Conservation (phyloP, 1,284 basidiomycete species). For the Ustilago tritici region DNA sequence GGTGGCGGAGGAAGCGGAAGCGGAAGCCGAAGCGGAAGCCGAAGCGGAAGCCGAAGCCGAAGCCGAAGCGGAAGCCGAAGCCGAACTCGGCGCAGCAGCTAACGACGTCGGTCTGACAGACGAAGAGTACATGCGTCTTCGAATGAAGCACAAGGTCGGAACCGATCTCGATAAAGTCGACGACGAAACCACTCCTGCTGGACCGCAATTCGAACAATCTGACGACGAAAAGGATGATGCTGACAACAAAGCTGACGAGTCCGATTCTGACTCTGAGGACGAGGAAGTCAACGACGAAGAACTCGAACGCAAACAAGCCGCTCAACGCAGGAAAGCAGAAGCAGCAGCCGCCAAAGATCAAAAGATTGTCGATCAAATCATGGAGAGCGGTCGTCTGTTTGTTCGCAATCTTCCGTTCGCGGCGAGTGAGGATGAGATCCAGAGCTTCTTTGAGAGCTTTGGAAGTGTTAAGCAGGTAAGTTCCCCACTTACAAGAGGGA, state of each 20-base stretch:
- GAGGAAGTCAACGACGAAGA: conserved; percentile 40
- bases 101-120: conserved; percentile 66
- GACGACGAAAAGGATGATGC: conserved; percentile 56
- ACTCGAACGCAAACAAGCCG: conserved; percentile 36
- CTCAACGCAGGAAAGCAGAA: conserved; percentile 43
- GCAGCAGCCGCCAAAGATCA: conserved; percentile 52
- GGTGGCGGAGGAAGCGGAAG: conserved; percentile 25
- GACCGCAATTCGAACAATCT: conserved; percentile 63
- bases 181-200: conserved; percentile 4
- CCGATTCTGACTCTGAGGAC: conserved; percentile 40
- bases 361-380: conserved; percentile 74
- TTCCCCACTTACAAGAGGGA: conserved; percentile 6
- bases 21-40: no score
- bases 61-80: conserved; percentile 28
- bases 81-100: conserved; percentile 53
- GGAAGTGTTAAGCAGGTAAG: conserved; percentile 76
- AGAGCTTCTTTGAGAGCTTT: conserved; percentile 77
- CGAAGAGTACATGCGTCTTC: conserved; percentile 69
- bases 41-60: conserved; percentile 34
- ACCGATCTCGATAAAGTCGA: conserved; percentile 50
- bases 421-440: conserved; percentile 81
- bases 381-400: conserved; percentile 85
- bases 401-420: conserved; percentile 90
- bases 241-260: conserved; percentile 25
- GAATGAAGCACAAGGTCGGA: conserved; percentile 69